Base-by-base conservation (phyloP, 257 asterid species). In the Nyctanthes arbortristis region DNA sequence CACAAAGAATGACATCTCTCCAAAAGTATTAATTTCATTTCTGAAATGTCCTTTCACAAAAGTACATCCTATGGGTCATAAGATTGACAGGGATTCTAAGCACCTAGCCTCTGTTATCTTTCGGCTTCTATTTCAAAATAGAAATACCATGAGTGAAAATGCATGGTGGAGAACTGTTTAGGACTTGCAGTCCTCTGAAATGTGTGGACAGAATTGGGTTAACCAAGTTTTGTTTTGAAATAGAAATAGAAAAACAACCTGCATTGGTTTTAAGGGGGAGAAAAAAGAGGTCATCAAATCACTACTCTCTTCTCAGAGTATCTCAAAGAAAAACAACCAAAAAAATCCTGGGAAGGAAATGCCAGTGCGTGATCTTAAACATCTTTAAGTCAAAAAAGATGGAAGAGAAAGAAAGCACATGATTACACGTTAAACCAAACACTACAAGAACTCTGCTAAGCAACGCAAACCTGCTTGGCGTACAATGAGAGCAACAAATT, bases 401-500 rank as follows among this genome's bases (percentile, higher is more conserved):
- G n/a, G 64, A 4, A 61, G 71, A 70, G 33, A 65, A 73, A 70
- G 66, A 65, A 45, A 14, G 33, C 36, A 49, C 43, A 16, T 30
- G 16, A 35, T 55, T 49, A 59, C n/a, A 63, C 70, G 49, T 39
- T 24, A 43, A 75, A 68, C 9, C 39, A 52, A 40, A 80, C 67
- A 74, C 68, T 54, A 29, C 37, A 70, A 56, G 61, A 65, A 55
- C 62, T 36, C 35, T 57, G 54, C 33, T 52, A 63, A 74, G 68
- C 32, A 73, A 76, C 65, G 58, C 80, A 25, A 75, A 93, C 97
- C 99, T 94, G 93, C 84, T 87, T 89, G 58, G 96, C 82, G 65
- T 94, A 94, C 76, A 94, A 80, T 33, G 95, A 91, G 65, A 94
- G 95, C 77, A 94, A 77, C 76, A 93, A 81, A 80, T 93, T 93